phyloP scores from a whole-genome alignment of 176 grass and related monocot species.

The Typha latifolia region DNA sequence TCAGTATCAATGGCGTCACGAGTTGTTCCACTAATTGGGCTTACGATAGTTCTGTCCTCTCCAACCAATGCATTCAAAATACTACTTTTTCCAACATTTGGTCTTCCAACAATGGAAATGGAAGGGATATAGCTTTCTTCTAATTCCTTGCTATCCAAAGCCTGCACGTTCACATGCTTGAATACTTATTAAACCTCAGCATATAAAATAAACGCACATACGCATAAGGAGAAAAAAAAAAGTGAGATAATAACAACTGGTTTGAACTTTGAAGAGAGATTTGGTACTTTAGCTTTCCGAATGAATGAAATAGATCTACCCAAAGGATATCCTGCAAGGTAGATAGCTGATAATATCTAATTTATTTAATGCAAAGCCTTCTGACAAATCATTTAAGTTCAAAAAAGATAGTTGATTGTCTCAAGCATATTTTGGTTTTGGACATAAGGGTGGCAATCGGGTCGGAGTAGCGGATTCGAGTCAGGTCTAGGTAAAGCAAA shows the following conservation, averaged over 20 bases:
- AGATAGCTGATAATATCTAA: background rate
- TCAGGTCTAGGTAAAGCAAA: too few species aligned
- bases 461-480: too few species aligned
- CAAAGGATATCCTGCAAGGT: background rate
- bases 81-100: slow-evolving; percentile 99
- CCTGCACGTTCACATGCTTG: slow-evolving; percentile 16
- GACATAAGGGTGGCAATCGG: too few species aligned
- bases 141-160: slow-evolving; percentile 42
- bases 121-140: slow-evolving; percentile 64
- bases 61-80: slow-evolving; percentile 91
- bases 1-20: slow-evolving; percentile 97
- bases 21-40: slow-evolving; percentile 94
- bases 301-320: background rate
- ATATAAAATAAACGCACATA: background rate
- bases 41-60: slow-evolving; percentile 95
- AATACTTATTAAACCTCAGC: background rate
- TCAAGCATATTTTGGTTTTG: background rate
- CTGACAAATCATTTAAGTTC: background rate
- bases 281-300: background rate
- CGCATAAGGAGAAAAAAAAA: background rate
- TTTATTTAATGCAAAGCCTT: background rate
- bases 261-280: background rate
- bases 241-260: background rate
- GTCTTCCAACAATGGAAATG: slow-evolving; percentile 90
- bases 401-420: background rate